Percentiles rank a stretch among this genome's conserved stretches.
Evolutionary conservation across 495 filamentous ascomycete species (phyloP).

Genomic region (Aspergillus leporis): DNA sequence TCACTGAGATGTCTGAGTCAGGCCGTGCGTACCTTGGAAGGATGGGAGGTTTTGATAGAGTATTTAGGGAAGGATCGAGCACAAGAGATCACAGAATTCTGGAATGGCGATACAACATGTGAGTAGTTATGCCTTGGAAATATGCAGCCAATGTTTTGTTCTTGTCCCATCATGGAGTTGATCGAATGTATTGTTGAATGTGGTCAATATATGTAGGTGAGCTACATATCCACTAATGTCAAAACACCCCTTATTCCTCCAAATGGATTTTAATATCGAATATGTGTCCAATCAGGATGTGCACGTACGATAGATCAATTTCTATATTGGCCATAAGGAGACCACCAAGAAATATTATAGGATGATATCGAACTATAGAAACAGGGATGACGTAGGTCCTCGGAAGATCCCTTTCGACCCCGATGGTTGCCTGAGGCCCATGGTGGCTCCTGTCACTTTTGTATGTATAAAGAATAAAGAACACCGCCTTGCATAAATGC

Average conservation of each 20-base stretch:
- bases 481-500: no score
- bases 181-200: background rate
- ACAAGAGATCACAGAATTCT: slow-evolving; percentile 45
- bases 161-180: background rate
- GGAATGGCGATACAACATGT: slow-evolving; percentile 38
- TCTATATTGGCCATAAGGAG: no score
- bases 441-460: background rate
- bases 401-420: background rate
- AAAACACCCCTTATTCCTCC: background rate
- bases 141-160: no score
- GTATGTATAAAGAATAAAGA: no score
- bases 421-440: background rate
- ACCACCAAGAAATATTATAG: no score
- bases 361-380: no score
- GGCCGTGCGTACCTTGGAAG: slow-evolving; percentile 32
- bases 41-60: slow-evolving; percentile 33
- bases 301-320: no score
- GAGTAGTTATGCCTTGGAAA: no score
- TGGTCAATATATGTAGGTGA: background rate
- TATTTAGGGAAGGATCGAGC: slow-evolving; percentile 35
- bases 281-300: no score
- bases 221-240: background rate
- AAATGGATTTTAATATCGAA: background rate
- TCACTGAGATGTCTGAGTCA: slow-evolving; percentile 49
- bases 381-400: background rate